phyloP scores from a whole-genome alignment of 2,329 filamentous ascomycete species.

The Ustulina deusta region DNA sequence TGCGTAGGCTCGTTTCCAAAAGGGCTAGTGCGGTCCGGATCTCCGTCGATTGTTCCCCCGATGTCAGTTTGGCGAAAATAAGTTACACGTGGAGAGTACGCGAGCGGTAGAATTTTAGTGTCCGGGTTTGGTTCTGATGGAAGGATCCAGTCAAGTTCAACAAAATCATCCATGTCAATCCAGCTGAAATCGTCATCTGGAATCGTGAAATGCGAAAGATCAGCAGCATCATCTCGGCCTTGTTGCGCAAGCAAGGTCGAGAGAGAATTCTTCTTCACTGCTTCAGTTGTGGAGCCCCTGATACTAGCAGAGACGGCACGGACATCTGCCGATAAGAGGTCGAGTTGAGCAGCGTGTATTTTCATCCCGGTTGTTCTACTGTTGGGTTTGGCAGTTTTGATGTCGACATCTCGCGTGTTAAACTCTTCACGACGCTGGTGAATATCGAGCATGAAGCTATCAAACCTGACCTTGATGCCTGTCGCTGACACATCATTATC shows the following conservation, averaged over 20 bases:
- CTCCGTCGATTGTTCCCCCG: slow-evolving; percentile 80
- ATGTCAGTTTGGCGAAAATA: slow-evolving; percentile 98
- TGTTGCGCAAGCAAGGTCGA: slow-evolving; percentile 65
- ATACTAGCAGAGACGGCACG: slow-evolving; percentile 93
- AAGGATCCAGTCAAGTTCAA: slow-evolving; percentile 96
- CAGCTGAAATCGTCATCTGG: slow-evolving; percentile 95
- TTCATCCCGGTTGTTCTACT: slow-evolving; percentile 92
- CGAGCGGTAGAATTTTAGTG: slow-evolving; percentile 92
- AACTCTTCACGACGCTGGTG: slow-evolving; percentile 96
- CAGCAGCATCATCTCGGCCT: slow-evolving; percentile 67
- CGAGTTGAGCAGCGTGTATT: slow-evolving; percentile 93
- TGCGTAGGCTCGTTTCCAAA: slow-evolving; percentile 96
- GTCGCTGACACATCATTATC: slow-evolving; percentile 86
- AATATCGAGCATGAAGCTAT: slow-evolving; percentile 97
- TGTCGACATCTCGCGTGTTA: slow-evolving; percentile 80
- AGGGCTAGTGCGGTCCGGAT: slow-evolving; percentile 83
- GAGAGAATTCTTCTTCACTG: slow-evolving; percentile 72
- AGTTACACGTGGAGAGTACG: slow-evolving; percentile 92
- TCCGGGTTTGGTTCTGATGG: slow-evolving; percentile 90
- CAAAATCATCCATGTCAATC: slow-evolving; percentile 99
- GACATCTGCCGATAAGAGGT: slow-evolving; percentile 91
- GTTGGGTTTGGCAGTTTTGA: slow-evolving; percentile 78
- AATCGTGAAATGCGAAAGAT: slow-evolving; percentile 91
- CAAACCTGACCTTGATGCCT: slow-evolving; percentile 93
- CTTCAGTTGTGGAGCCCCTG: slow-evolving; percentile 80